These are phyloP conservation scores for Phtheirospermum japonicum DNA, from an alignment of 257 asterid genomes.

Conservation along the genomic window DNA sequence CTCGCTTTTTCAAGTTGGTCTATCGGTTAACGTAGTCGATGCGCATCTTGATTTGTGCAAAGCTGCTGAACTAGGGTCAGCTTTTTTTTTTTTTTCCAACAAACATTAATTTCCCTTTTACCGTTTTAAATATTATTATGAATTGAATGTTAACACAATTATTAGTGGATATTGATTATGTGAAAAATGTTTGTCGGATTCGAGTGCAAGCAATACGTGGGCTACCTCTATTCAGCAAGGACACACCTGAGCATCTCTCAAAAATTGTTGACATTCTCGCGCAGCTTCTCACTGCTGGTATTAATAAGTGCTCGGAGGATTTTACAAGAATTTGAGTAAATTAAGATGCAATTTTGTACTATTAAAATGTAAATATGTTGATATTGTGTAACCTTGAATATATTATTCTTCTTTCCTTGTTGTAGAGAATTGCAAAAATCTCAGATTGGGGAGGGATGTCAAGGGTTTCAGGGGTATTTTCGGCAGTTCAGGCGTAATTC, in stretches of 20 bases:
- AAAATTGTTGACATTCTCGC: conserved; percentile 92
- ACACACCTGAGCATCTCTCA: conserved; percentile 90
- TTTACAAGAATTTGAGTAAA: conserved; percentile 21
- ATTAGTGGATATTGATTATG: background rate
- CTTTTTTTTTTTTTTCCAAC: background rate
- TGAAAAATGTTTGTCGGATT: conserved; percentile 42
- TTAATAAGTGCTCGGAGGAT: conserved; percentile 17
- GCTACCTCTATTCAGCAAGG: conserved; percentile 96
- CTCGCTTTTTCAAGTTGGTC: conserved; percentile 73
- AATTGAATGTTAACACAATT: too few species aligned
- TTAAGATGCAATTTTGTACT: conserved; percentile 4
- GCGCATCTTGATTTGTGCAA: conserved; percentile 95
- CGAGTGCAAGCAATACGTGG: conserved; percentile 97
- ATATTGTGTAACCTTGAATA: conserved; percentile 14
- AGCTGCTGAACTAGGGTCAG: conserved; percentile 93
- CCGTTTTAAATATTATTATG: background rate
- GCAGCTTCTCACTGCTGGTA: conserved; percentile 97
- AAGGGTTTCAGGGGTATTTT: too few species aligned
- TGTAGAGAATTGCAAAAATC: too few species aligned
- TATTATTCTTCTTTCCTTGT: conserved; percentile 17
- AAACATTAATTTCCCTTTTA: background rate
- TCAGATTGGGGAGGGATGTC: too few species aligned
- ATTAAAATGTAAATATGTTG: background rate
- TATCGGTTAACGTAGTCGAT: conserved; percentile 69
- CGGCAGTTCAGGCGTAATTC: too few species aligned